Evolutionary conservation across 768 basidiomycete genomes (phyloP).

Genomic region (Lactifluus hygrophoroides): DNA sequence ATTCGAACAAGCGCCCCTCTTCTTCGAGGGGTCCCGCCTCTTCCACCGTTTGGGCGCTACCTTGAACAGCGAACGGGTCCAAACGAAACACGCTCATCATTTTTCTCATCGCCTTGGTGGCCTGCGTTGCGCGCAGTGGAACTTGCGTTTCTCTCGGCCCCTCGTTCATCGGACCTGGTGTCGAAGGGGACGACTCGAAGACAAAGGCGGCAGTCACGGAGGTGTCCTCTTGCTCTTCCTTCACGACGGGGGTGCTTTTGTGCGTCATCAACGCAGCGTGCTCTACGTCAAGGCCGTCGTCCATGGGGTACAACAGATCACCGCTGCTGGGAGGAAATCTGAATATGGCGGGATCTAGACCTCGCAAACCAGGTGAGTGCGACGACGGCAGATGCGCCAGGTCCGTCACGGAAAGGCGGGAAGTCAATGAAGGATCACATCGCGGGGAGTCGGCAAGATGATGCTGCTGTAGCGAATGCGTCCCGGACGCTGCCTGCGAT

Average conservation of each 20-base stretch:
- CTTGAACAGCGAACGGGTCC: conserved; percentile 54
- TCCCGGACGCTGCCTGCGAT: conserved; percentile 2
- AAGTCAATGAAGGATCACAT: conserved; percentile 14
- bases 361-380: conserved; percentile 12
- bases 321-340: conserved; percentile 6
- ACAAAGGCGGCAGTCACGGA: conserved; percentile 17
- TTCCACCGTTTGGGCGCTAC: conserved; percentile 16
- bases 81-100: conserved; percentile 76
- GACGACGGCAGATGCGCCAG: conserved; percentile 9
- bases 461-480: conserved; percentile 13
- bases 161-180: conserved; percentile 6
- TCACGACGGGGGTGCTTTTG: conserved; percentile 10
- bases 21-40: conserved; percentile 20
- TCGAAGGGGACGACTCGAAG: conserved; percentile 19
- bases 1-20: conserved; percentile 20
- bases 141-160: conserved; percentile 30
- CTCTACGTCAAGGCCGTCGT: conserved; percentile 14
- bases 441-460: conserved; percentile 13
- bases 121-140: conserved; percentile 69
- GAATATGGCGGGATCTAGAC: conserved; percentile 10
- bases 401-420: conserved; percentile 8
- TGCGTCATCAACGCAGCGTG: conserved; percentile 4
- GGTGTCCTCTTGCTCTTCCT: conserved; percentile 17
- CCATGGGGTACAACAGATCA: conserved; percentile 15
- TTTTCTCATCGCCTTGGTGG: conserved; percentile 55